Evolutionary conservation across 148 eudicot genomes (phyloP).

Genomic region (Nepenthes mirabilis): DNA sequence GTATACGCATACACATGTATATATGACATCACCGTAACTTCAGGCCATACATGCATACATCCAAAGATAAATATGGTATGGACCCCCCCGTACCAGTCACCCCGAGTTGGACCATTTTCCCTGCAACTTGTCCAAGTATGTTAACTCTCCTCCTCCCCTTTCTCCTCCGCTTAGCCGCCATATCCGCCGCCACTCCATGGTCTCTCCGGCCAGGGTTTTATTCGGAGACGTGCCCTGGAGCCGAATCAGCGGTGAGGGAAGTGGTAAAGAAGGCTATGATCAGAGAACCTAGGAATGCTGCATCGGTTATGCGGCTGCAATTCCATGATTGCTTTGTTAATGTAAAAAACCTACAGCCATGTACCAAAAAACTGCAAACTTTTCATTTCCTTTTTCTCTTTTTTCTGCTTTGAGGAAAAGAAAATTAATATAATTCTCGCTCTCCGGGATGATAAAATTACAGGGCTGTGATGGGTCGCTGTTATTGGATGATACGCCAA

Average conservation of each 20-base stretch:
- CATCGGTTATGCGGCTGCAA: slow-evolving; percentile 92
- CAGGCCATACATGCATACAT: too few species aligned
- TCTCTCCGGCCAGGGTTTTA: slow-evolving; percentile 43
- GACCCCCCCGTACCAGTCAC: too few species aligned
- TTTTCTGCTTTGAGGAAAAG: background rate
- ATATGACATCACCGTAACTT: too few species aligned
- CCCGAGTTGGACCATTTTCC: too few species aligned
- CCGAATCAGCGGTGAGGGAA: slow-evolving; percentile 42
- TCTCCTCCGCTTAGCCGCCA: slow-evolving; percentile 10
- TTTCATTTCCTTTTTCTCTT: background rate
- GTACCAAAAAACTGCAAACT: background rate
- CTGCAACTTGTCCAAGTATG: background rate
- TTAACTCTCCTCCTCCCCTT: slow-evolving; percentile 18
- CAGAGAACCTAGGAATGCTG: slow-evolving; percentile 51
- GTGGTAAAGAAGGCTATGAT: slow-evolving; percentile 47
- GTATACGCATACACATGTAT: too few species aligned
- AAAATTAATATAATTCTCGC: background rate
- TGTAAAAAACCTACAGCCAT: slow-evolving; percentile 16
- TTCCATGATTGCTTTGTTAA: slow-evolving; percentile 94
- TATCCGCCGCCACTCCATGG: slow-evolving; percentile 8
- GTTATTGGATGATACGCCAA: slow-evolving; percentile 70
- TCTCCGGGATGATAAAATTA: background rate
- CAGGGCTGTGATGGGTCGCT: slow-evolving; percentile 93
- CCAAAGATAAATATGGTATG: too few species aligned
- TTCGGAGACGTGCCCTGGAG: slow-evolving; percentile 50